Evolutionary conservation across 208 protist genomes (phyloP).

Genomic region (Balamuthia mandrillaris): DNA sequence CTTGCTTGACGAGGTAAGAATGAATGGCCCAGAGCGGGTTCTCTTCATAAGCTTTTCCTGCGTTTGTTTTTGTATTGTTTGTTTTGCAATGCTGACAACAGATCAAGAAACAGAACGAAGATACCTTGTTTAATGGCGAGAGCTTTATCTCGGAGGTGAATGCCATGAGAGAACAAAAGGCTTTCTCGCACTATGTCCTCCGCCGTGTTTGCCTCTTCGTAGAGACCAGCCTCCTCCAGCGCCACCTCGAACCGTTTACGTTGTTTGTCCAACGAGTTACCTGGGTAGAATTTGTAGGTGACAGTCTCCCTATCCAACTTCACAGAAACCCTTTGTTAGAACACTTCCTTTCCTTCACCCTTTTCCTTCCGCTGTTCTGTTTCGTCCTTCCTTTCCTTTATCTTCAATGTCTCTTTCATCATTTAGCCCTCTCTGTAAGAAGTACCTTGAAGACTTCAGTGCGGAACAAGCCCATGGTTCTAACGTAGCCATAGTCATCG

Average conservation of each 20-base stretch:
- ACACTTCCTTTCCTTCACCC: too few relatives aligned
- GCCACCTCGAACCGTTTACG: background rate
- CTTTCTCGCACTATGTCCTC: background rate
- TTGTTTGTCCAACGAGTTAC: conserved; percentile 7
- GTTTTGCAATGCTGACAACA: too few relatives aligned
- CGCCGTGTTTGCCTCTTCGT: background rate
- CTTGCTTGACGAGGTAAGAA: too few relatives aligned
- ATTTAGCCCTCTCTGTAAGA: too few relatives aligned
- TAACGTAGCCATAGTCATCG: conserved; percentile 14
- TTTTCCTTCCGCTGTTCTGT: too few relatives aligned
- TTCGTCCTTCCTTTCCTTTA: too few relatives aligned
- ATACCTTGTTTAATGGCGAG: background rate
- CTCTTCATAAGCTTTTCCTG: background rate
- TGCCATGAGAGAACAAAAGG: background rate
- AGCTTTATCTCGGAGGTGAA: background rate
- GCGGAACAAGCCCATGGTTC: background rate
- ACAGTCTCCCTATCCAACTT: conserved; percentile 13
- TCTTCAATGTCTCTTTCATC: too few relatives aligned
- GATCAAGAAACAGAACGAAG: background rate
- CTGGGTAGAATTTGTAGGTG: conserved; percentile 10
- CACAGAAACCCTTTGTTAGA: too few relatives aligned
- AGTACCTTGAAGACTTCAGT: background rate
- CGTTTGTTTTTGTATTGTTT: background rate
- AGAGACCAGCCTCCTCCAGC: too few relatives aligned
- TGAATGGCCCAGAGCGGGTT: conserved; percentile 24